phyloP scores from a whole-genome alignment of 148 eudicot genomes.

The Fagopyrum esculentum region DNA sequence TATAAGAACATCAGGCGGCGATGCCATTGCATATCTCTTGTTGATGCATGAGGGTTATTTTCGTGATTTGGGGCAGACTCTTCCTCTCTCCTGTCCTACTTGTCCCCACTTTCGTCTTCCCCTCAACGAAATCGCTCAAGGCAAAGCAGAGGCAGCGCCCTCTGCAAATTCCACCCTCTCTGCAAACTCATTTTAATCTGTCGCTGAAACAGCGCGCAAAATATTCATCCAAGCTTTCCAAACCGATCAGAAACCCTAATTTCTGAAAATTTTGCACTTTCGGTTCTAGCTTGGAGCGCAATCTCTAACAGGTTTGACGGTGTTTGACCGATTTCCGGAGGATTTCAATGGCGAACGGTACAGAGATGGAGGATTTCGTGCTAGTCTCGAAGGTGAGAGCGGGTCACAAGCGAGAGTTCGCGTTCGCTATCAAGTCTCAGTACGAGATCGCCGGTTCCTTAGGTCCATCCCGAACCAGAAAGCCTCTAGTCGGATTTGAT shows the following conservation, averaged over 20 bases:
- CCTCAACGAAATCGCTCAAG: background rate
- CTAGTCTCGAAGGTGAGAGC: constrained; percentile 30
- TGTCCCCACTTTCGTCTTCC: background rate
- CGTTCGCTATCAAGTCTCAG: constrained; percentile 51
- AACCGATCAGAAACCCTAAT: background rate
- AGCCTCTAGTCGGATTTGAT: constrained; percentile 10
- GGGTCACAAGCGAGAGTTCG: constrained; percentile 33
- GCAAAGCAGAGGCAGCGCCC: background rate
- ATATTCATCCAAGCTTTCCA: background rate
- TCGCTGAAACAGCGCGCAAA: background rate
- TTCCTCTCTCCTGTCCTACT: background rate
- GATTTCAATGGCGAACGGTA: constrained; percentile 27
- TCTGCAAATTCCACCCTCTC: background rate
- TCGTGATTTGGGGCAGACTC: background rate
- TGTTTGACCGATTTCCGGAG: background rate
- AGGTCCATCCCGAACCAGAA: constrained; percentile 39
- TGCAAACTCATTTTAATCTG: background rate
- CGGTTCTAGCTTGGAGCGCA: background rate
- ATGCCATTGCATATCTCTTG: background rate
- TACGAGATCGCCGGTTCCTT: constrained; percentile 27
- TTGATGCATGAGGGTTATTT: background rate
- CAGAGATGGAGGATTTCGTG: constrained; percentile 28
- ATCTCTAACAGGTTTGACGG: background rate
- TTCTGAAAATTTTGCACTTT: background rate
- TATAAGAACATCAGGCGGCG: background rate